Evolutionary conservation across 1,284 basidiomycete genomes (phyloP), one percentile per base, ranked within the genome.

Genomic region (Phylloporus sp.): DNA sequence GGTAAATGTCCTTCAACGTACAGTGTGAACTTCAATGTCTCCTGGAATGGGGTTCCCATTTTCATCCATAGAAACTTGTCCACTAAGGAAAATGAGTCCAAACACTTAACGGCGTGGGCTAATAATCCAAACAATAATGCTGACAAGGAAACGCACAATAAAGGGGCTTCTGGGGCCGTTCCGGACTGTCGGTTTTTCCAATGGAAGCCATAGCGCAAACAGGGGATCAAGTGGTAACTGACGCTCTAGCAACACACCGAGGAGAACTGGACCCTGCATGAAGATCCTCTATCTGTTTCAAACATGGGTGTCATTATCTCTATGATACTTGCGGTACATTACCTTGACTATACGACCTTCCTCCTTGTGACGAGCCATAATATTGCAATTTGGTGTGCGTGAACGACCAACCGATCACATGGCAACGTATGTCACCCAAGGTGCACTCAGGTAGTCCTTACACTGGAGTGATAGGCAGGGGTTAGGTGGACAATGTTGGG

Each of bases 101-200:
- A 83, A 81, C 18, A 82, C 79, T 86, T 87, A 29, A 80, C 81
- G 17, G 83, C 84, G 75, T 85, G 84, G n/a, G 84, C 85, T 86
- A 64, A 56, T 32, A 47, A 67, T 56, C 10, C 12, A 56, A 46
- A 39, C 34, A 24, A 6, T 6, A 10, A 40, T 57, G 44, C 22
- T 49, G 17, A 10, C 6, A 44, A 53, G 12, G 52, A 49, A 31
- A 75, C 83, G 68, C 67, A 84, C 84, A 86, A 28, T 86, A 80
- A 64, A 87, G 83, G 26, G 79, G 70, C 69, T 78, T 77, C 39
- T 75, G 66, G 8, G 78, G 73, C 66, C 81, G 81, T 56, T 84
- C 80, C 17, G 70, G 51, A 5, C 81, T 78, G 74, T 86, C 86
- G 65, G 86, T 80, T 68, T 80, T 84, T 73, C 85, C 80, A 61